Base-by-base conservation (phyloP, 345 rosid species). In the Pistacia integerrima region DNA sequence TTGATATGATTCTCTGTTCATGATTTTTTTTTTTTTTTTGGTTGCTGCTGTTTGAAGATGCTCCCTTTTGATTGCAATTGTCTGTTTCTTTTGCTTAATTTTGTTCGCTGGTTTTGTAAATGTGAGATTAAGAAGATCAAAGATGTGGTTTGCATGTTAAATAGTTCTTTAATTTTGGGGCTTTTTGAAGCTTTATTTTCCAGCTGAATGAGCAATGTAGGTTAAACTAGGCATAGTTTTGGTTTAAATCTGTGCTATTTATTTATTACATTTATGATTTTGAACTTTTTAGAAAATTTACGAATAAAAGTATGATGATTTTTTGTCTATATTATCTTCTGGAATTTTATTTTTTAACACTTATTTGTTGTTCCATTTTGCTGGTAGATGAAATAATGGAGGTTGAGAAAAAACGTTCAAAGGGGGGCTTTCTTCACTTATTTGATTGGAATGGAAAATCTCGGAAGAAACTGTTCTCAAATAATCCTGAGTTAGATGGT, bases 361-460 rank as follows among this genome's bases (percentile, higher is more conserved):
- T 58, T 25, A 54, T 74, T 28, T 63, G 33, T 74, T 74, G 30
- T 73, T n/a, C 30, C 46, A 48, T 77, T 76, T 72, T 82, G 70
- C 81, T 70, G 82, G 72, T 64, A 86, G 90, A 81, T 75, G 78
- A 80, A 64, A 78, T 76, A 72, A 93, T 85, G 97, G 94, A 91
- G 84, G 90, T 84, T 22, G 90, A 91, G 79, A 85, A 86, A 66
- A 89, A 90, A 77, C 85, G 87, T 73, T 73, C 93, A 8, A 97
- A 91, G 80, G 94, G 95, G 78, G 85, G 91, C 13, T 87, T 92
- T 70, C 84, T 89, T n/a, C 74, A 87, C 72, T 80, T 94, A 46
- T 96, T 96, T 79, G 94, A 91, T 77, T 92, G 98, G 99, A 84
- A 90, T 79, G 89, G 93, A 16, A 97, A 90, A 86, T 97, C 97